phyloP scores from a whole-genome alignment of 2,329 filamentous ascomycete genomes.

The Ophiostoma populinum region DNA sequence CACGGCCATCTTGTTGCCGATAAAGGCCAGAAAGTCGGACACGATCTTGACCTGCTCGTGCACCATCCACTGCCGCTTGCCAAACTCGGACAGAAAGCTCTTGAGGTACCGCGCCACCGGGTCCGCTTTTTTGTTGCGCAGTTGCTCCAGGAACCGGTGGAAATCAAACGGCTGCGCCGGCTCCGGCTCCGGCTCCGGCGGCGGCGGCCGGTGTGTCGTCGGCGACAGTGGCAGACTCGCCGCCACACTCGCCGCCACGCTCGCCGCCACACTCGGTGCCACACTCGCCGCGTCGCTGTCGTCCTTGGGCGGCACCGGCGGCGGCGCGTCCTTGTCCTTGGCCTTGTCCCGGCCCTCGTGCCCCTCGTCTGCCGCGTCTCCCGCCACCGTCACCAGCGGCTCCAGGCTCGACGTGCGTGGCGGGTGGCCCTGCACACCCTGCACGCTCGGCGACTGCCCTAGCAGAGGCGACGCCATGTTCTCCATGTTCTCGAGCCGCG shows the following conservation, averaged over 20 bases:
- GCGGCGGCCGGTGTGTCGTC: slow-evolving; percentile 43
- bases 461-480: slow-evolving; percentile 58
- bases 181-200: slow-evolving; percentile 61
- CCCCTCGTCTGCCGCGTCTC: slow-evolving; percentile 14
- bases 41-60: slow-evolving; percentile 99
- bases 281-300: neutral
- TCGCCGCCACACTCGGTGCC: slow-evolving; percentile 17
- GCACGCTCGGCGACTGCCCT: slow-evolving; percentile 16
- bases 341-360: too few relatives aligned
- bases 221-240: slow-evolving; percentile 32
- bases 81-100: slow-evolving; percentile 87
- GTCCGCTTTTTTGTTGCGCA: slow-evolving; percentile 93
- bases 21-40: slow-evolving; percentile 87
- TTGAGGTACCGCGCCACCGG: slow-evolving; percentile 90
- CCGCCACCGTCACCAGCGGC: slow-evolving; percentile 31
- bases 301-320: slow-evolving; percentile 44
- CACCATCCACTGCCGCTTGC: slow-evolving; percentile 97
- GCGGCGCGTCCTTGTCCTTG: slow-evolving; percentile 35
- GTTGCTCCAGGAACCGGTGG: slow-evolving; percentile 86
- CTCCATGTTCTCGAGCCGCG: slow-evolving; percentile 56
- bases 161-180: slow-evolving; percentile 87
- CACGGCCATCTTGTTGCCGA: slow-evolving; percentile 92
- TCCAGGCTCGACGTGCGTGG: slow-evolving; percentile 78
- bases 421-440: slow-evolving; percentile 38
- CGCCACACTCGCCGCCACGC: slow-evolving; percentile 20